A percentile compares a stretch with the other conserved stretches of the same genome.
Evolutionary conservation across 306 rosid genomes (phyloP).

Genomic region (Albizia julibrissin): DNA sequence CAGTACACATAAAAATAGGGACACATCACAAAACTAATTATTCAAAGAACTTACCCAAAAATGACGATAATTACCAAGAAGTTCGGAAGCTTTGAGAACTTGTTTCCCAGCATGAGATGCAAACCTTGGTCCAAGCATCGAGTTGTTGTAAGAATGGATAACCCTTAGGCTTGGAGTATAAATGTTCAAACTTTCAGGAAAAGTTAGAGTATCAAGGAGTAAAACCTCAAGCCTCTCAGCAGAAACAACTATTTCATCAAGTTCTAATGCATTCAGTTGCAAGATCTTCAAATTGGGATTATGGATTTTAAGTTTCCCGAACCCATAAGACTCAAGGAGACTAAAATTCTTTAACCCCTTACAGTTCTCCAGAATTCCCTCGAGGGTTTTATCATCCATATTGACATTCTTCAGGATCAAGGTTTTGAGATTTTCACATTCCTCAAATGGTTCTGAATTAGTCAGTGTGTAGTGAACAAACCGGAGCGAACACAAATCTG

Average conservation of each 20-base stretch:
- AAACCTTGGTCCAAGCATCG: background rate
- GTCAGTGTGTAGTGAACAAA: conserved; percentile 1
- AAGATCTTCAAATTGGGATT: conserved; percentile 9
- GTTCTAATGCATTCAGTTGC: background rate
- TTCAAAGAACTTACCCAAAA: background rate
- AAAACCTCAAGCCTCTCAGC: background rate
- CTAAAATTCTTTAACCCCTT: background rate
- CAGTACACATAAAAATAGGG: background rate
- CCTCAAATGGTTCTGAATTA: background rate
- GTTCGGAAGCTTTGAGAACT: background rate
- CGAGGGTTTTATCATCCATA: background rate
- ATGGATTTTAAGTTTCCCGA: background rate
- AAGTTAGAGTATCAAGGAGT: conserved; percentile 7
- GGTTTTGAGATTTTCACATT: background rate
- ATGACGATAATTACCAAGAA: background rate
- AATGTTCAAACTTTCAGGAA: background rate
- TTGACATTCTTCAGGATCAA: background rate
- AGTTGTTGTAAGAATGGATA: background rate
- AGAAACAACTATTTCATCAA: background rate
- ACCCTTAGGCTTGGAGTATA: background rate
- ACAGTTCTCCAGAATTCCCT: conserved; percentile 14
- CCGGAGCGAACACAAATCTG: background rate
- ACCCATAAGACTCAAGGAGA: background rate
- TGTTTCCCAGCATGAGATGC: background rate
- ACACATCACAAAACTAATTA: background rate